Evolutionary conservation across 805 yeast genomes (phyloP), one percentile per base, ranked within the genome.

Genomic region (Brettanomyces nanus): DNA sequence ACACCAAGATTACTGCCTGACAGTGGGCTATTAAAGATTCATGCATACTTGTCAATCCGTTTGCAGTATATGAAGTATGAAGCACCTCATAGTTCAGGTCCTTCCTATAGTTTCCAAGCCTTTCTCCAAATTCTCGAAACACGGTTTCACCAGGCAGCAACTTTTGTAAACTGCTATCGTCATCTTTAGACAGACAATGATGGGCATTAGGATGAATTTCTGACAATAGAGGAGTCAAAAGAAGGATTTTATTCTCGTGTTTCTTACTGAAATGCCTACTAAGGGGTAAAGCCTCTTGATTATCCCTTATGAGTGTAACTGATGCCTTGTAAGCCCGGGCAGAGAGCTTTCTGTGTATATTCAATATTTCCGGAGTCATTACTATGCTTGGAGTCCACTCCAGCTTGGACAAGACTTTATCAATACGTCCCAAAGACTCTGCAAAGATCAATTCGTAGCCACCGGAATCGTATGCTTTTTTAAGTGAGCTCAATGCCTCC

Each of bases 1-100:
- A 71, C 23, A 75, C 59, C 9, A 71, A 63, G 14, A 71, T 64
- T n/a, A 71, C 71, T 6, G 72, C 68, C 38, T 70, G 69, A 5
- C 77, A 63, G 34, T 65, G 60, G 35, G 71, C 75, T 20, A 75
- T 72, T 36, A 75, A 60, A 21, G 63, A 57, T 48, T 75, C 81
- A 46, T 76, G 81, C 27, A 71, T 52, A 13, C 66, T 58, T n/a
- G 78, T 71, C 20, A 76, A 58, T 3, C 77, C 77, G 43, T 71
- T 68, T 4, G 69, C 79, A 0, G 80, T 73, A 46, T 76, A 76
- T 2, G 77, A 68, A 1, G 80, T 71, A 49, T 76, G 82, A 7
- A 68, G 48, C 1, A 77, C 74, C 40, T 70, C 69, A 45, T 68
- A 73, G 4, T 66, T 51, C 31, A 50, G 48, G 2, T 34, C 14